Evolutionary conservation across 371 early-diverging fungal species (phyloP).

Genomic region (Basidiobolus meristosporus): DNA sequence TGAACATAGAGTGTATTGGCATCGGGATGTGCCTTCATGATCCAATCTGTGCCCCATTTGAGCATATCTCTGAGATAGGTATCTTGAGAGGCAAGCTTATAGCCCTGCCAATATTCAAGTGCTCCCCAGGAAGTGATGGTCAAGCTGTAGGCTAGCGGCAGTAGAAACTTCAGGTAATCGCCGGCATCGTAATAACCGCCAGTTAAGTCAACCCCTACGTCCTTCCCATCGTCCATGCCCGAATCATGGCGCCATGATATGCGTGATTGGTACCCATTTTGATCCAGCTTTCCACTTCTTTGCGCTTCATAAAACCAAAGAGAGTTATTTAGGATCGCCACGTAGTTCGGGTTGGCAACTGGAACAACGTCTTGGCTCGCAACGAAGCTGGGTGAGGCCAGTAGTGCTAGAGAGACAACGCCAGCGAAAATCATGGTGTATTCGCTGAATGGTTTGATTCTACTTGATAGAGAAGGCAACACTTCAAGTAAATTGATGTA

Average conservation of each 20-base stretch:
- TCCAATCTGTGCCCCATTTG: conserved; percentile 46
- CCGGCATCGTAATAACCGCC: conserved; percentile 17
- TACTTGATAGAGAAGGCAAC: too few species aligned
- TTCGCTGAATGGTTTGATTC: too few species aligned
- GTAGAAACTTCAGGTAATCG: conserved; percentile 40
- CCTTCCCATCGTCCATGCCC: conserved; percentile 21
- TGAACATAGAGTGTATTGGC: conserved; percentile 18
- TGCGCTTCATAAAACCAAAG: conserved; percentile 35
- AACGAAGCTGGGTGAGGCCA: too few species aligned
- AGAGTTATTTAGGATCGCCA: conserved; percentile 14
- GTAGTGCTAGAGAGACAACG: too few species aligned
- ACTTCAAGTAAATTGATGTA: too few species aligned
- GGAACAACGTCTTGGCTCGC: too few species aligned
- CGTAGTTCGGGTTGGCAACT: too few species aligned
- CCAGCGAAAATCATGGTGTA: too few species aligned
- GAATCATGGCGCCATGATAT: conserved; percentile 25
- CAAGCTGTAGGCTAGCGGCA: conserved; percentile 30
- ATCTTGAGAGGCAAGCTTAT: conserved; percentile 23
- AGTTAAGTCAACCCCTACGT: conserved; percentile 18
- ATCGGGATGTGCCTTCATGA: conserved; percentile 32
- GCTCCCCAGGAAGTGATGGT: conserved; percentile 31
- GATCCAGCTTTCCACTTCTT: conserved; percentile 25
- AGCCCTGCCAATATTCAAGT: conserved; percentile 29
- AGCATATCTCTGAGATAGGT: conserved; percentile 23
- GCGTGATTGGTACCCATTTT: conserved; percentile 10